These are phyloP conservation scores for Glycyrrhiza uralensis DNA, from an alignment of 306 rosid species.

Conservation along the genomic window DNA sequence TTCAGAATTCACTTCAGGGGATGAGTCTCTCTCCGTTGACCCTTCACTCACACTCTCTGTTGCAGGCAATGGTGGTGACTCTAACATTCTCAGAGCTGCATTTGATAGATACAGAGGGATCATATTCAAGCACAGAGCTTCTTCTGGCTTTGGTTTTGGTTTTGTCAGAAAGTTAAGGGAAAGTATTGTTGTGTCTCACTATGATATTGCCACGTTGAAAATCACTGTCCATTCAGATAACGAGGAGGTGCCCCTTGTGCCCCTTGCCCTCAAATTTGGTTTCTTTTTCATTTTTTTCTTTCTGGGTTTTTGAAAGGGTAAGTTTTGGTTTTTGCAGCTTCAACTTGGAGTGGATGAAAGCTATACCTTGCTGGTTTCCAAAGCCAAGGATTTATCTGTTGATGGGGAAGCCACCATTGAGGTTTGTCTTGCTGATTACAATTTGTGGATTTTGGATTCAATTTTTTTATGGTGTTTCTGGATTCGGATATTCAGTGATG, in stretches of 20 bases:
- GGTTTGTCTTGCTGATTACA: slow-evolving; percentile 29
- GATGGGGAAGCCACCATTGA: slow-evolving; percentile 60
- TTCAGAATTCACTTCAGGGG: slow-evolving; percentile 54
- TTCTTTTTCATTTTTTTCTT: not conserved
- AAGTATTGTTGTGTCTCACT: not conserved
- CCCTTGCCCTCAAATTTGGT: too few species aligned
- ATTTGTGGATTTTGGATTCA: not conserved
- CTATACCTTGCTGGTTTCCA: slow-evolving; percentile 59
- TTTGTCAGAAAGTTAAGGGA: slow-evolving; percentile 38
- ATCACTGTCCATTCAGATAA: slow-evolving; percentile 48
- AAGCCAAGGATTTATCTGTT: slow-evolving; percentile 46
- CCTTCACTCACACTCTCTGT: slow-evolving; percentile 55
- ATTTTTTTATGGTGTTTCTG: not conserved
- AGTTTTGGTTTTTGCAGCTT: slow-evolving; percentile 53
- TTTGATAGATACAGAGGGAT: slow-evolving; percentile 73
- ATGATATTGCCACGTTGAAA: slow-evolving; percentile 51
- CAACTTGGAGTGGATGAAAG: slow-evolving; percentile 95
- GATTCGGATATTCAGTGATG: not conserved
- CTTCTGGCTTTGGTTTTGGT: slow-evolving; percentile 20
- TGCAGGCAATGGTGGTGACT: slow-evolving; percentile 46
- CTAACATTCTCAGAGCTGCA: slow-evolving; percentile 46
- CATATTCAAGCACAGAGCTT: slow-evolving; percentile 56
- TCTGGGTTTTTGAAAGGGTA: not conserved
- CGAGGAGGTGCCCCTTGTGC: too few species aligned
- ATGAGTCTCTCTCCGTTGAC: slow-evolving; percentile 61